phyloP scores from a whole-genome alignment of 495 filamentous ascomycete species.

The Hyphodiscus hymeniophilus region DNA sequence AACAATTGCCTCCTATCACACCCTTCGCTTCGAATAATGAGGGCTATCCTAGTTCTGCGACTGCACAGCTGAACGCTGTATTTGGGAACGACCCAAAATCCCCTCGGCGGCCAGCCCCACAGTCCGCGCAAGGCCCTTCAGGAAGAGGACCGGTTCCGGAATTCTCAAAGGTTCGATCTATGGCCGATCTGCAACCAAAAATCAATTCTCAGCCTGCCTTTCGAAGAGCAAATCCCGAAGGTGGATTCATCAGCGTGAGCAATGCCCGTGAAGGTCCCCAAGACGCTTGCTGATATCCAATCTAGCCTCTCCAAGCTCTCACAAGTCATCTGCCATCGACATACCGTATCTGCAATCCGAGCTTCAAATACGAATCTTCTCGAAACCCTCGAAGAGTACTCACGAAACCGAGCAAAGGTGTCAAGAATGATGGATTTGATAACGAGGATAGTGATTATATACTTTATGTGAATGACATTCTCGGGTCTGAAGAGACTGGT shows the following conservation, averaged over 20 bases:
- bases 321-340: conserved; percentile 90
- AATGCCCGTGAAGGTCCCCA: background rate
- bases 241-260: conserved; percentile 96
- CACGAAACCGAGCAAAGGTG: conserved; percentile 98
- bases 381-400: conserved; percentile 91
- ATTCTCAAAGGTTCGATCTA: conserved; percentile 66
- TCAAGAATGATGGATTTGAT: conserved; percentile 98
- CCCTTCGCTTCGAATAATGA: conserved; percentile 51
- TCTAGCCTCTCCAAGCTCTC: conserved; percentile 87
- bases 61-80: conserved; percentile 58
- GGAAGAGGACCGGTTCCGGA: conserved; percentile 75
- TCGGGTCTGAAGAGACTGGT: conserved; percentile 94
- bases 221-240: conserved; percentile 90
- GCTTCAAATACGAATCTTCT: conserved; percentile 99
- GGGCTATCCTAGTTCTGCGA: conserved; percentile 58
- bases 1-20: conserved; percentile 64
- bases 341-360: conserved; percentile 96
- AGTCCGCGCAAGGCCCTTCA: conserved; percentile 35
- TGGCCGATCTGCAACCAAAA: conserved; percentile 70
- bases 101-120: conserved; percentile 47
- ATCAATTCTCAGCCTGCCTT: conserved; percentile 84
- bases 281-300: conserved; percentile 8
- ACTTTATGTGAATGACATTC: conserved; percentile 96
- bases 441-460: conserved; percentile 99
- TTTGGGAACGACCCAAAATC: conserved; percentile 70